These are phyloP conservation scores for Verticillium alfalfae DNA, from an alignment of 2,329 filamentous ascomycete genomes.

Conservation along the genomic window DNA sequence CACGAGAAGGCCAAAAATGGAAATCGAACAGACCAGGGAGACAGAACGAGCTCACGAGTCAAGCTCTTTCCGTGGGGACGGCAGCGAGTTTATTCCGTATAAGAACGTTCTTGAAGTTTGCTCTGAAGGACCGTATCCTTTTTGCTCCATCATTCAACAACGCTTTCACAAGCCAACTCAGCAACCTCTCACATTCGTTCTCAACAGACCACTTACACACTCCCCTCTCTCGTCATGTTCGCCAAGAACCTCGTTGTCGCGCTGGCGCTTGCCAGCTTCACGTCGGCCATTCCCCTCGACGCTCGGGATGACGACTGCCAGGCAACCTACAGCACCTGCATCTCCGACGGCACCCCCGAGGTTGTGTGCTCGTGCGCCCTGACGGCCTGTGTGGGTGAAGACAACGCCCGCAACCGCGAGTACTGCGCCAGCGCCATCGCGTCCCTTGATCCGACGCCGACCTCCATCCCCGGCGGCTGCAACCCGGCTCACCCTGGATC, in stretches of 20 bases:
- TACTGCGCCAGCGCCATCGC: slow-evolving; percentile 6
- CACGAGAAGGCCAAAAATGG: background rate
- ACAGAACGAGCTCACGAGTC: background rate
- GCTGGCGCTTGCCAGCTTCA: slow-evolving; percentile 7
- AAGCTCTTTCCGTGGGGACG: background rate
- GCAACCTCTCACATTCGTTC: background rate
- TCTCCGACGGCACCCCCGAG: slow-evolving; percentile 5
- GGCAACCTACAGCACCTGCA: slow-evolving; percentile 4
- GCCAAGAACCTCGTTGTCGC: slow-evolving; percentile 5
- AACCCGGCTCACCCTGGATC: background rate
- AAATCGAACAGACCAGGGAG: background rate
- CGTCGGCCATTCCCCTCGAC: slow-evolving; percentile 4
- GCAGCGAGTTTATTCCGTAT: background rate
- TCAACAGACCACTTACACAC: background rate
- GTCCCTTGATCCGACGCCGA: slow-evolving; percentile 5
- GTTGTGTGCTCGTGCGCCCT: slow-evolving; percentile 6
- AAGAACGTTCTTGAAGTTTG: too few species aligned
- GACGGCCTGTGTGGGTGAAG: slow-evolving; percentile 5
- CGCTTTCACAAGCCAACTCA: background rate
- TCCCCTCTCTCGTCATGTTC: background rate
- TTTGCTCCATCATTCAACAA: background rate
- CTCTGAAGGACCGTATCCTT: too few species aligned
- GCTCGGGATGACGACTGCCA: slow-evolving; percentile 4
- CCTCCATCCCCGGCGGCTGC: background rate
- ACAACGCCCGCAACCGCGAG: slow-evolving; percentile 8